These are phyloP conservation scores for Candida namnaoensis DNA, from an alignment of 805 yeast genomes.

Conservation along the genomic window DNA sequence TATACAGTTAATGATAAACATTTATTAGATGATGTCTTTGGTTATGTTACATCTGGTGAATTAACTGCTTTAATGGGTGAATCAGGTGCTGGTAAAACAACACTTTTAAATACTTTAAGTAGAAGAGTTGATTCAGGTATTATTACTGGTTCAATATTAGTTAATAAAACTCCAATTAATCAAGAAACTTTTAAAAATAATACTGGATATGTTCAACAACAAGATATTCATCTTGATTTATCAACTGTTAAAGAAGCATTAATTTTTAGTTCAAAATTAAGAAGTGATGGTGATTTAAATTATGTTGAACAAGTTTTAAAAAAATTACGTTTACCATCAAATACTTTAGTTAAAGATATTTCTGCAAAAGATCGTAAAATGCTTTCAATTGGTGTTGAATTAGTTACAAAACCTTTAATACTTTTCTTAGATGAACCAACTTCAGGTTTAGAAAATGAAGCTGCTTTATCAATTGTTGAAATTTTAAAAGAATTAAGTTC, in stretches of 20 bases:
- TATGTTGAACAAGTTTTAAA: slow-evolving; percentile 43
- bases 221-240: slow-evolving; percentile 38
- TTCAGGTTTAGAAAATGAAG: slow-evolving; percentile 43
- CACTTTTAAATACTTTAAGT: slow-evolving; percentile 43
- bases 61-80: slow-evolving; percentile 58
- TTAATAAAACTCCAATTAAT: slow-evolving; percentile 43
- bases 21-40: slow-evolving; percentile 39
- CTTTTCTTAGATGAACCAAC: slow-evolving; percentile 44
- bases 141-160: slow-evolving; percentile 47
- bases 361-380: slow-evolving; percentile 33
- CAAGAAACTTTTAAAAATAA: slow-evolving; percentile 29
- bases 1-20: slow-evolving; percentile 33
- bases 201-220: slow-evolving; percentile 51
- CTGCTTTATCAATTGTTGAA: slow-evolving; percentile 43
- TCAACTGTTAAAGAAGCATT: slow-evolving; percentile 27
- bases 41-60: slow-evolving; percentile 44
- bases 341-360: slow-evolving; percentile 31
- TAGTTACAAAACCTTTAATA: slow-evolving; percentile 38
- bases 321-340: slow-evolving; percentile 46
- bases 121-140: slow-evolving; percentile 44
- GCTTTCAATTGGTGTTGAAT: slow-evolving; percentile 35
- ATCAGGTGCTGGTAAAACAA: slow-evolving; percentile 59
- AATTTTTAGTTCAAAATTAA: slow-evolving; percentile 38
- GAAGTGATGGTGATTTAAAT: slow-evolving; percentile 37
- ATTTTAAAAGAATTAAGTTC: slow-evolving; percentile 33